phyloP scores from a whole-genome alignment of 2,329 filamentous ascomycete species.

The Nemania abortiva region DNA sequence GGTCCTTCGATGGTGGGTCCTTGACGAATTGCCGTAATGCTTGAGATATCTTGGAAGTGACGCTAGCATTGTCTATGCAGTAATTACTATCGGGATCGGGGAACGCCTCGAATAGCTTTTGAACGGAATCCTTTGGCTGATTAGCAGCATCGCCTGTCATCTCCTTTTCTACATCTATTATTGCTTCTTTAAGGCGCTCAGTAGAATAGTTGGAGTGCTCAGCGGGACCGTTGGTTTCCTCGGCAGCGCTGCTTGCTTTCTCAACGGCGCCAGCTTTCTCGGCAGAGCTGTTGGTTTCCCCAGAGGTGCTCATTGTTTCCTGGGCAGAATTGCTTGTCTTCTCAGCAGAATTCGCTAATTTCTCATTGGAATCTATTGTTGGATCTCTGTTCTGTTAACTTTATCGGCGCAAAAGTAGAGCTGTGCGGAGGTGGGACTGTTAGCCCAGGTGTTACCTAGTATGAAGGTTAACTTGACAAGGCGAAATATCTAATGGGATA shows the following conservation, averaged over 20 bases:
- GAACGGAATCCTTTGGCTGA: slow-evolving; percentile 7
- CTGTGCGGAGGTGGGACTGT: not conserved
- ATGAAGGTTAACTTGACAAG: not conserved
- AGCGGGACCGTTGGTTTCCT: no score
- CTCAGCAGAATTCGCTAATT: not conserved
- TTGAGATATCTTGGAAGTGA: not conserved
- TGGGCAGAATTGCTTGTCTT: no score
- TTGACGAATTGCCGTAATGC: not conserved
- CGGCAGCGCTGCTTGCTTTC: no score
- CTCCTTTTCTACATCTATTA: no score
- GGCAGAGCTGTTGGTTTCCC: not conserved
- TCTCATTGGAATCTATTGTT: slow-evolving; percentile 10
- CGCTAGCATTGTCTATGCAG: not conserved
- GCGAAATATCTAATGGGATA: not conserved
- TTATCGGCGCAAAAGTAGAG: no score
- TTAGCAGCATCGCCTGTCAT: no score
- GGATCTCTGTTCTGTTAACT: not conserved
- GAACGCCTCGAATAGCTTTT: slow-evolving; percentile 23
- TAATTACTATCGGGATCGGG: not conserved
- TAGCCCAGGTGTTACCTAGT: not conserved
- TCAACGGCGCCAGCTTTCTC: no score
- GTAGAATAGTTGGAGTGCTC: no score
- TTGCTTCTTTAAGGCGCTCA: no score
- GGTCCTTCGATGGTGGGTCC: slow-evolving; percentile 19
- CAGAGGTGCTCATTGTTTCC: no score